Evolutionary conservation across 2,329 filamentous ascomycete genomes (phyloP).

Genomic region (Emmonsiellopsis sp.): DNA sequence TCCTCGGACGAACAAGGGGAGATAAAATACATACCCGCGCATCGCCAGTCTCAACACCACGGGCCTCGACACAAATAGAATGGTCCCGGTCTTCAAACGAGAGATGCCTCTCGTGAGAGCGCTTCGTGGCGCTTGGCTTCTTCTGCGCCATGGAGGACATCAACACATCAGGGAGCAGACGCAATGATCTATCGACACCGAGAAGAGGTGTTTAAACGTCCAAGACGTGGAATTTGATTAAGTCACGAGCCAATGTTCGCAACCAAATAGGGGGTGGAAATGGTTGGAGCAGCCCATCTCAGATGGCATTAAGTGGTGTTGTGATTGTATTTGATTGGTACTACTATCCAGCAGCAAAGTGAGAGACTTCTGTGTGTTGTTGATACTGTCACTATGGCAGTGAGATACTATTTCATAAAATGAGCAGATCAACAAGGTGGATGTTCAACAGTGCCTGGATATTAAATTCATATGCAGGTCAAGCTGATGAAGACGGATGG

Average conservation of each 20-base stretch:
- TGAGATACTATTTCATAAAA: too few relatives aligned
- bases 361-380: too few relatives aligned
- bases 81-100: conserved; percentile 1
- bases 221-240: not conserved
- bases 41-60: conserved; percentile 6
- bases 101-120: not conserved
- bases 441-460: too few relatives aligned
- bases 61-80: conserved; percentile 7
- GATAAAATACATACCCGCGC: conserved; percentile 22
- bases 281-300: not conserved
- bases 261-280: not conserved
- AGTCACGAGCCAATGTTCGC: not conserved
- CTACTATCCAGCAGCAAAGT: too few relatives aligned
- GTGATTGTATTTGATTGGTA: too few relatives aligned
- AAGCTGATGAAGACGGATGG: too few relatives aligned
- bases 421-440: too few relatives aligned
- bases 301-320: not conserved
- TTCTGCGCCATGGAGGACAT: not conserved
- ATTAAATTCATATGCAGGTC: too few relatives aligned
- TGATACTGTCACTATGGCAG: too few relatives aligned
- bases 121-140: not conserved
- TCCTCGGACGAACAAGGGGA: not conserved
- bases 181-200: too few relatives aligned
- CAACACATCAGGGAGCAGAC: not conserved
- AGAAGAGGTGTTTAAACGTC: not conserved